phyloP scores from a whole-genome alignment of 495 filamentous ascomycete species.

The Aspergillus mulundensis region DNA sequence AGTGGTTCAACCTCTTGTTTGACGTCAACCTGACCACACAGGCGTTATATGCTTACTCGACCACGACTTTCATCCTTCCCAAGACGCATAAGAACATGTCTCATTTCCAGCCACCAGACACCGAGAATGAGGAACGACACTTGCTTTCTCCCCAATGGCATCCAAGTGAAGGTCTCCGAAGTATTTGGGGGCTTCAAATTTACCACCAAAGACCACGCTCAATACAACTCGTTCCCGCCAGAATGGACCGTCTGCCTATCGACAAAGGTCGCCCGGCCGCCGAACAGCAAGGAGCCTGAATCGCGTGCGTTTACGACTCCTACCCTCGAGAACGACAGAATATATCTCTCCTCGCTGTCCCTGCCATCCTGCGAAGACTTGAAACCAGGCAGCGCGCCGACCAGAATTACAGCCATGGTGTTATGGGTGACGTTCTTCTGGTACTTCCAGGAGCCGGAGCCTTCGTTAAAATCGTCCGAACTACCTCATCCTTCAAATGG shows the following conservation, averaged over 20 bases:
- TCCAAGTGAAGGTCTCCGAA: slow-evolving; percentile 1
- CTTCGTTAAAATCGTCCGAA: not conserved
- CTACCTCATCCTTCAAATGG: not conserved
- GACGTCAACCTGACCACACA: not conserved
- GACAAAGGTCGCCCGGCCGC: not conserved
- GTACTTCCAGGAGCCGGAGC: slow-evolving; percentile 4
- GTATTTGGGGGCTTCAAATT: slow-evolving; percentile 6
- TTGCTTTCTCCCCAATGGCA: not conserved
- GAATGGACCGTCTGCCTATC: slow-evolving; percentile 1
- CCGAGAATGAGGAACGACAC: not conserved
- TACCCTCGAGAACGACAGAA: not conserved
- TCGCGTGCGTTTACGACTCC: not conserved
- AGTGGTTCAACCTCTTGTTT: not conserved
- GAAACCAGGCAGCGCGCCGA: not conserved
- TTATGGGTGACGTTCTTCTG: slow-evolving; percentile 2
- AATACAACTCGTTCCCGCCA: not conserved
- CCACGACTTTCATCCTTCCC: not conserved
- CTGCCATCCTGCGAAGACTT: not conserved
- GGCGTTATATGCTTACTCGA: not conserved
- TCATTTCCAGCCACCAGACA: not conserved
- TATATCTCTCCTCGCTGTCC: not conserved
- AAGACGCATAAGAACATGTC: not conserved
- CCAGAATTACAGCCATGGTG: not conserved
- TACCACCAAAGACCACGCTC: not conserved
- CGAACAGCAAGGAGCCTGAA: not conserved